Evolutionary conservation across 148 eudicot genomes (phyloP), one percentile per base, ranked within the genome.

Genomic region (Chenopodium berlandieri): DNA sequence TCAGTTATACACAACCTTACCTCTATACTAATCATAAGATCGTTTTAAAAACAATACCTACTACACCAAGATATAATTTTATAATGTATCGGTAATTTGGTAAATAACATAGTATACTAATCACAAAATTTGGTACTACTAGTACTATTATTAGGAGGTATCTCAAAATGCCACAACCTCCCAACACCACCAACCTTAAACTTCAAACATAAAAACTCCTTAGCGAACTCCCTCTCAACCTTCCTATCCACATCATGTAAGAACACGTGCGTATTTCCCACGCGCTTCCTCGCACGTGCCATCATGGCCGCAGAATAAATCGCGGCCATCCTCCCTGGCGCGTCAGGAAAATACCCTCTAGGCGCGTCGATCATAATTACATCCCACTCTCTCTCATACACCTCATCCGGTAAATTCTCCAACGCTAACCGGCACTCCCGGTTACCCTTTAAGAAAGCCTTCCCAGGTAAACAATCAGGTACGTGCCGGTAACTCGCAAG

Each of bases 291-390:
- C 1, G 23, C 47, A 2, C 91, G 76, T 4, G 89, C 89, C 91
- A 89, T 87, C 37, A 89, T 87, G 7, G 88, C 88, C 7, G 89
- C 89, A 3, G 91, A 81, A 40, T 37, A 89, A 0, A 89, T 87
- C 31, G 89, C 91, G 7, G 82, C 85, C 91, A 89, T 89, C 76
- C 91, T 63, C 71, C 91, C 91, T 0, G 91, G 91, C 16, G 85
- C 85, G 64, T 79, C 83, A 0, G 83, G 71, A 10, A 79, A 81
- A 40, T 83, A 89, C 27, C 91, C 91, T 30, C 79, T 78, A 2
- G 89, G 91, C 58, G 91, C 89, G 64, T 89, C 89, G 22, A 89
- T 72, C 91, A 87, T 87, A 0, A 87, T 89, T 60, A 85, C 81
- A 71, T 87, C 91, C 89, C 91, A 89, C 68, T 89, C 91, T 50